Conservation (phyloP, 192 early-diverging fungal species). For the Linnemannia elongata region DNA sequence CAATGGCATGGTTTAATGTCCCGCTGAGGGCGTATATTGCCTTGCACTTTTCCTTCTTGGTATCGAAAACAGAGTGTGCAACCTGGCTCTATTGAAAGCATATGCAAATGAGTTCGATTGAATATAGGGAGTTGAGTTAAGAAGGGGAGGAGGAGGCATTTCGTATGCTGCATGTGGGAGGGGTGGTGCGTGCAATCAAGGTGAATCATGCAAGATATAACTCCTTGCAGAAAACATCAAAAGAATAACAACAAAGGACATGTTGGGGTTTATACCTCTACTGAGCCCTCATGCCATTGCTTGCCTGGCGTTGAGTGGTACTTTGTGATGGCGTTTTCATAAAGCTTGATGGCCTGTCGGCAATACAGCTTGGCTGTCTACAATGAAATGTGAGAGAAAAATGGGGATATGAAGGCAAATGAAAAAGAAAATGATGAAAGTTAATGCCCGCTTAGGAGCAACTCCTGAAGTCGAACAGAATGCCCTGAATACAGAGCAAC, state of each 20-base stretch:
- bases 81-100: neutral
- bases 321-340: constrained; percentile 26
- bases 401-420: neutral
- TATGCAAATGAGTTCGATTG: neutral
- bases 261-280: constrained; percentile 19
- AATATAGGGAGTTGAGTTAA: neutral
- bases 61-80: constrained; percentile 31
- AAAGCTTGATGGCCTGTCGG: constrained; percentile 40
- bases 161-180: neutral
- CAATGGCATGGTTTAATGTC: constrained; percentile 43
- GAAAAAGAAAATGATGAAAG: neutral
- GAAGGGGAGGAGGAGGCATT: neutral
- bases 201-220: neutral
- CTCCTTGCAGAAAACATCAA: neutral
- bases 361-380: constrained; percentile 51
- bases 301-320: constrained; percentile 47
- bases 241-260: neutral
- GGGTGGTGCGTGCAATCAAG: neutral
- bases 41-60: constrained; percentile 44
- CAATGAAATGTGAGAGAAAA: constrained; percentile 1
- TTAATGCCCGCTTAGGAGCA: constrained; percentile 12
- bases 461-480: neutral
- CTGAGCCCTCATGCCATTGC: constrained; percentile 17
- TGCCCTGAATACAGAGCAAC: neutral
- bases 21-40: constrained; percentile 44